Evolutionary conservation across 345 rosid genomes (phyloP), one percentile per base, ranked within the genome.

Genomic region (Murraya paniculata): DNA sequence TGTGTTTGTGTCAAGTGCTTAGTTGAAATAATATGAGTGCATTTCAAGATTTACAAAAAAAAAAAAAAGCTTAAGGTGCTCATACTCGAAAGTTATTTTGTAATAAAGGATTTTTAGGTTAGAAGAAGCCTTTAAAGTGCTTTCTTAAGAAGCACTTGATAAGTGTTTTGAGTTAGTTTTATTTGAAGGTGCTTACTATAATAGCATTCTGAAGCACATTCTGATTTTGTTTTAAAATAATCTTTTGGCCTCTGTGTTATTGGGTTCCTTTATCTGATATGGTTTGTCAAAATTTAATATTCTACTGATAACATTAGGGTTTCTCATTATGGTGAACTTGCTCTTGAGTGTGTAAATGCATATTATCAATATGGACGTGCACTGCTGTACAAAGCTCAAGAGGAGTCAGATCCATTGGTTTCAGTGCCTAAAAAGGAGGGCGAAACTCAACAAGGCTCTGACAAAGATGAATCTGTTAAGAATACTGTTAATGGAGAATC

Each of bases 391-490:
- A 94, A 94, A 85, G 98, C 97, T 78, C 98, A 92, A 65, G 98
- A 94, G 78, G 98, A 94, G 88, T 86, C 95, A 70, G 99, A 91
- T 89, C 98, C 98, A 24, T 76, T 93, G 82, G 99, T 82, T 72
- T 64, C 86, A 78, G 82, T 94, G 74, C 91, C 98, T 1, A 89
- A 90, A 85, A 94, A 89, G 86, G 94, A 89, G 31, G 82, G 62
- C 74, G 89, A 83, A 71, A 74, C 83, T 65, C 82, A 75, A 60
- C 82, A 79, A 78, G 87, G 76, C 13, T 65, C 86, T 78, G 82
- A 78, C 74, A 89, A 83, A 80, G 90, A 87, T 77, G 92, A 58
- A 76, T 67, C 86, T 76, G 76, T 73, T 38, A 91, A 90, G 84
- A 79, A 65, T 71, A 58, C 64, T 68, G 56, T 65, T 4, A 86